Conservation (phyloP, 768 basidiomycete genomes). For the Crepidotus variabilis region DNA sequence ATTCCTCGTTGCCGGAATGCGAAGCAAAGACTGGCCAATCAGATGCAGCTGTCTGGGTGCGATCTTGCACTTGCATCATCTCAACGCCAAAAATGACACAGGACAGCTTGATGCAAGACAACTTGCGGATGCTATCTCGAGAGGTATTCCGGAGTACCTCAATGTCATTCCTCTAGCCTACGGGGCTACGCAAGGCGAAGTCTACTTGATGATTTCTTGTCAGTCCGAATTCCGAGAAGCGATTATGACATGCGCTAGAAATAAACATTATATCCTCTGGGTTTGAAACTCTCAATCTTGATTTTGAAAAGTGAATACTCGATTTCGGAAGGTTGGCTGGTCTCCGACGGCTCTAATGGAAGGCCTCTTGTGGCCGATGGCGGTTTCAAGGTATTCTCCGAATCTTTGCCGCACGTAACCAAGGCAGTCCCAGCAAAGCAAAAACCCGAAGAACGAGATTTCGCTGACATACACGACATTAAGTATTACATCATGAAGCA, state of each 20-base stretch:
- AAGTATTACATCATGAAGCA: conserved; percentile 51
- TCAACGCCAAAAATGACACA: conserved; percentile 40
- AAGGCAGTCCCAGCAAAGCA: conserved; percentile 45
- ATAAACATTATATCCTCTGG: conserved; percentile 50
- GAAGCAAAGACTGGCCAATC: conserved; percentile 49
- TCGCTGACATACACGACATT: conserved; percentile 64
- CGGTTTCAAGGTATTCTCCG: conserved; percentile 53
- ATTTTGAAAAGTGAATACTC: conserved; percentile 61
- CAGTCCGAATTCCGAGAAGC: conserved; percentile 45
- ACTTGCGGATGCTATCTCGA: conserved; percentile 36
- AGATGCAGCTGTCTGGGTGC: conserved; percentile 51
- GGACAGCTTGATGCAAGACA: conserved; percentile 44
- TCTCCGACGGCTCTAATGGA: conserved; percentile 42
- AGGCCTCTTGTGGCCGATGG: conserved; percentile 33
- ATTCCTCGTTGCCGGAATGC: conserved; percentile 56
- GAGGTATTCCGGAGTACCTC: conserved; percentile 44
- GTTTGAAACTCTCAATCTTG: conserved; percentile 41
- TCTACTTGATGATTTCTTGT: conserved; percentile 35
- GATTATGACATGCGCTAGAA: conserved; percentile 45
- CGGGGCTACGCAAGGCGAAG: conserved; percentile 44
- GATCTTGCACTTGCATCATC: conserved; percentile 45
- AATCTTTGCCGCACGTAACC: conserved; percentile 60
- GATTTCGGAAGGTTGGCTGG: conserved; percentile 53
- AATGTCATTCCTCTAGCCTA: conserved; percentile 45
- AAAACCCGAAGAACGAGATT: conserved; percentile 39